Evolutionary conservation across 768 basidiomycete species (phyloP).

Genomic region (Lepiota venenata): DNA sequence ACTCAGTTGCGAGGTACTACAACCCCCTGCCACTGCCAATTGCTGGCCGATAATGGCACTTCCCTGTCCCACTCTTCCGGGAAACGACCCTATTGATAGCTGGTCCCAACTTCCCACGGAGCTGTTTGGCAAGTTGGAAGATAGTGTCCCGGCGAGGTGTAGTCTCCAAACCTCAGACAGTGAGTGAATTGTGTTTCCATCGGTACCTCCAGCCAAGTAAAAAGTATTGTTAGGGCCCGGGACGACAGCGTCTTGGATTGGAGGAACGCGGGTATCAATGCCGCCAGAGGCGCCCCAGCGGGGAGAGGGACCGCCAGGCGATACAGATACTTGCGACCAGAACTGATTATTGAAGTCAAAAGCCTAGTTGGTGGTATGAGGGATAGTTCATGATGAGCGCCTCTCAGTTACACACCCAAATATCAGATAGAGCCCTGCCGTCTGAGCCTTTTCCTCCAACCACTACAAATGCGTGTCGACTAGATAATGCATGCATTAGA

Average conservation of each 20-base stretch:
- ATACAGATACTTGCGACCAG: constrained; percentile 60
- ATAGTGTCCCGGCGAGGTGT: constrained; percentile 64
- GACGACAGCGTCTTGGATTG: constrained; percentile 38
- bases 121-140: constrained; percentile 57
- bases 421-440: constrained; percentile 55
- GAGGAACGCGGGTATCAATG: constrained; percentile 51
- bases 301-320: constrained; percentile 52
- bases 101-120: constrained; percentile 60
- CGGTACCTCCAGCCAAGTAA: constrained; percentile 69
- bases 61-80: constrained; percentile 46
- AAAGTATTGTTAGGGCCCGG: constrained; percentile 68
- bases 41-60: constrained; percentile 53
- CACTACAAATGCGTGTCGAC: constrained; percentile 72
- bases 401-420: constrained; percentile 52
- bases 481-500: constrained; percentile 24
- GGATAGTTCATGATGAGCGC: not conserved
- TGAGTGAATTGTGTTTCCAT: constrained; percentile 39
- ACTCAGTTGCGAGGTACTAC: constrained; percentile 40
- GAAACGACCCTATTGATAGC: constrained; percentile 34
- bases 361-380: constrained; percentile 43
- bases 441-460: constrained; percentile 65
- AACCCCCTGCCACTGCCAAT: constrained; percentile 61
- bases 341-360: constrained; percentile 75
- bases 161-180: constrained; percentile 73
- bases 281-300: constrained; percentile 77